A percentile compares a stretch with the other conserved stretches of the same genome.
phyloP scores from a whole-genome alignment of 2,329 filamentous ascomycete species.

The Penicillium sp. region DNA sequence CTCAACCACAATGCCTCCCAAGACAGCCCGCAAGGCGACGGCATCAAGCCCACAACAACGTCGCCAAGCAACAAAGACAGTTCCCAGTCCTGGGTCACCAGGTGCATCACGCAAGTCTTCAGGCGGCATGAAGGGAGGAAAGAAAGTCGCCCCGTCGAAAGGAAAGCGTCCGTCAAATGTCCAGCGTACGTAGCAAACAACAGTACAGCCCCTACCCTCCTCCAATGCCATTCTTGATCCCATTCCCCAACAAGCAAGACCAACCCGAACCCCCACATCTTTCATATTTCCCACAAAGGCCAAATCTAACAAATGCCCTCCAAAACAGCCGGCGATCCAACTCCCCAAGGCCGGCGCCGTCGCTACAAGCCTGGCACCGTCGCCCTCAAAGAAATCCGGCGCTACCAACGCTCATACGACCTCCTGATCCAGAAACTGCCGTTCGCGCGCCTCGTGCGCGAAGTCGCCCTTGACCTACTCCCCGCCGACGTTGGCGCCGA shows the following conservation, averaged over 20 bases:
- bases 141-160: conserved; percentile 14
- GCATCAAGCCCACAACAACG: conserved; percentile 9
- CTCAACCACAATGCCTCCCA: conserved; percentile 30
- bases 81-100: conserved; percentile 13
- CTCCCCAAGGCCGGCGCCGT: conserved; percentile 59
- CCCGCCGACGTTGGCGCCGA: conserved; percentile 61
- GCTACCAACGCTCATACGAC: conserved; percentile 85
- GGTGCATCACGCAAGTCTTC: conserved; percentile 23
- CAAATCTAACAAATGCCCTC: conserved; percentile 10
- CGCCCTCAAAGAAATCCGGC: conserved; percentile 86
- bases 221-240: background rate
- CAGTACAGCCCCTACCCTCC: background rate
- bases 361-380: conserved; percentile 77
- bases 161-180: conserved; percentile 33
- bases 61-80: conserved; percentile 5
- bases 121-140: conserved; percentile 14
- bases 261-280: too few relatives aligned
- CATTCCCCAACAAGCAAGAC: conserved; percentile 1
- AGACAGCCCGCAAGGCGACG: conserved; percentile 20
- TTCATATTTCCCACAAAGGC: too few relatives aligned
- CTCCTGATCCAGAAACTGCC: conserved; percentile 67
- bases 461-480: conserved; percentile 55
- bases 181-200: conserved; percentile 34
- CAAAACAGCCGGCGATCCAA: conserved; percentile 65
- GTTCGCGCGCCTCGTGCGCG: conserved; percentile 50